These are phyloP conservation scores for Prinsepia uniflora DNA, from an alignment of 306 rosid genomes.

Conservation along the genomic window DNA sequence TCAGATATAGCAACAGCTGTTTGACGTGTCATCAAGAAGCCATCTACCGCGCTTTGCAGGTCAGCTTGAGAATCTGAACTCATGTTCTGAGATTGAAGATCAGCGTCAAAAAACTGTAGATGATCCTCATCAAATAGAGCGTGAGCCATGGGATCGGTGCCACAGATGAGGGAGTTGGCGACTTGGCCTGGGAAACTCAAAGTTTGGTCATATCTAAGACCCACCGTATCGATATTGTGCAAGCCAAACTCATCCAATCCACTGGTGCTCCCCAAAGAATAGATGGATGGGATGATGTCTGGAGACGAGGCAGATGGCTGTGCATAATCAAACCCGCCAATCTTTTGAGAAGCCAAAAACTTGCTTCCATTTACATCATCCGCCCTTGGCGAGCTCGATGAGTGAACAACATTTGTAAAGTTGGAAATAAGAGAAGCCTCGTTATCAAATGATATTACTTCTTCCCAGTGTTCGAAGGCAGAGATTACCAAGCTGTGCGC, in stretches of 20 bases:
- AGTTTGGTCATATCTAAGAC: constrained; percentile 55
- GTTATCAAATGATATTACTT: constrained; percentile 51
- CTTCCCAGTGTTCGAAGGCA: constrained; percentile 57
- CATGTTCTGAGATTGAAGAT: constrained; percentile 48
- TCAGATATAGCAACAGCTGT: constrained; percentile 29
- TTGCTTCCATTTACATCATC: constrained; percentile 64
- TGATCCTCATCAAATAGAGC: constrained; percentile 62
- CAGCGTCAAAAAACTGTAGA: constrained; percentile 60
- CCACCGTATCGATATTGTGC: constrained; percentile 48
- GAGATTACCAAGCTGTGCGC: constrained; percentile 57
- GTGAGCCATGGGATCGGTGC: constrained; percentile 53
- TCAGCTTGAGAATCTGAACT: constrained; percentile 46
- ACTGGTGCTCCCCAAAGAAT: constrained; percentile 52
- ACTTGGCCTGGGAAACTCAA: constrained; percentile 59
- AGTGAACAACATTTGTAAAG: constrained; percentile 35
- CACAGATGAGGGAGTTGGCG: constrained; percentile 53
- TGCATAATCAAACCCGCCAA: constrained; percentile 54
- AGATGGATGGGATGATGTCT: constrained; percentile 71
- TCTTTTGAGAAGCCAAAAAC: constrained; percentile 52
- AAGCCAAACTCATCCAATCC: constrained; percentile 71
- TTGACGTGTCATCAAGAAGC: constrained; percentile 41
- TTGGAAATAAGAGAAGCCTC: constrained; percentile 55
- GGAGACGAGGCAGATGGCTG: constrained; percentile 63
- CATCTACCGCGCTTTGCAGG: constrained; percentile 53
- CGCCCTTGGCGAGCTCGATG: constrained; percentile 50